Base-by-base conservation (phyloP, 2,329 filamentous ascomycete genomes). In the Thielaviopsis populi region DNA sequence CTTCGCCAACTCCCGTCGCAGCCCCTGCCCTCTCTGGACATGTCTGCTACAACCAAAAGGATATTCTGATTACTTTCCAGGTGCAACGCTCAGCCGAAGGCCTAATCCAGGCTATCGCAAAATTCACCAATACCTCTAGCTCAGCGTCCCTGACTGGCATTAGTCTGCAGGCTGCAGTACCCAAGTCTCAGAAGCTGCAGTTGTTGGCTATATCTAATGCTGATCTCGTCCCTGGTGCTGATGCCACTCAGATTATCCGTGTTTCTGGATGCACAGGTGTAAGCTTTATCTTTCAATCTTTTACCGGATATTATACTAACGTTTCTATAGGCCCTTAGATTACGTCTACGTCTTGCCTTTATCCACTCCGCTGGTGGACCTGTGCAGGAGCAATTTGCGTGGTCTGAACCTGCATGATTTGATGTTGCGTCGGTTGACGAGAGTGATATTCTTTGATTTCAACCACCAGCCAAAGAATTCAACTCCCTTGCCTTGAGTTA, bases 101-200 rank as follows among this genome's bases (percentile, higher is more conserved):
- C 56, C 83, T 83, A 8, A 86, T 95, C 22, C 91, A 96, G 72
- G 85, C 95, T 6, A 79, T 86, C 60, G 91, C 91, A 17, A 84
- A 85, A 8, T 99, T 99, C 79, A 83, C 82, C 46, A 97, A 97
- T 73, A 82, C 76, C 0, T 87, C 85, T 15, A 79, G 80, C 65
- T 83, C 86, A 37, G 80, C 79, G 15, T 76, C 78, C 15, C 78
- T 97, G 59, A 85, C 85, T 17, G 83, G 82, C 56, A 88, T 97
- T 37, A 89, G 89, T 30, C 74, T 99, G 68, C 94, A 99, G 74
- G 94, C 92, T 53, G 94, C 94, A 0, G 94, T 99, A 63, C 94
- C 94, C 8, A 99, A 97, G 76, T 90, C 88, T 54, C 94, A 99
- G 75, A 96, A 94, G 73, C 76, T 99, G 70, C 91, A 96, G 72